phyloP scores from a whole-genome alignment of 1,139 yeast genomes.

The Debaryomyces sp. region DNA sequence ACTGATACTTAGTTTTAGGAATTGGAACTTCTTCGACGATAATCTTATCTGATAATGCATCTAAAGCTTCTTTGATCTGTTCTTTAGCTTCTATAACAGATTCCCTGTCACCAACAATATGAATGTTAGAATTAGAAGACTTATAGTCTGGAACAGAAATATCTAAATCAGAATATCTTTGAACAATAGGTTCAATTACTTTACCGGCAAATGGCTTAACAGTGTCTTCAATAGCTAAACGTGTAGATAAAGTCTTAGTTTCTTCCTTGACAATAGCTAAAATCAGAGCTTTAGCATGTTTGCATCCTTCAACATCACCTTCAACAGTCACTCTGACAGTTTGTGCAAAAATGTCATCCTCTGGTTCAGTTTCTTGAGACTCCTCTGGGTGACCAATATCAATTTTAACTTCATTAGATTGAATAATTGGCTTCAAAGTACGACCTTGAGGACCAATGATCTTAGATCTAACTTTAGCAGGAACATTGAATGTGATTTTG shows the following conservation, averaged over 20 bases:
- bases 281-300: conserved; percentile 71
- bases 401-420: conserved; percentile 69
- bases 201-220: conserved; percentile 57
- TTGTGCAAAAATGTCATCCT: conserved; percentile 56
- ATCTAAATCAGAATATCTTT: conserved; percentile 30
- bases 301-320: conserved; percentile 87
- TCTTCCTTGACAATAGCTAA: conserved; percentile 75
- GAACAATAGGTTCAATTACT: conserved; percentile 25
- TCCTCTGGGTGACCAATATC: conserved; percentile 60
- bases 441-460: conserved; percentile 92
- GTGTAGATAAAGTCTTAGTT: conserved; percentile 59
- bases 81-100: conserved; percentile 53
- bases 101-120: conserved; percentile 67
- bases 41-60: conserved; percentile 42
- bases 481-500: conserved; percentile 62
- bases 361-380: conserved; percentile 24
- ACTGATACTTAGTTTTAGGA: conserved; percentile 47
- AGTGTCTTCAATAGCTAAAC: conserved; percentile 47
- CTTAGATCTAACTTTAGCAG: conserved; percentile 75
- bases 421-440: conserved; percentile 77
- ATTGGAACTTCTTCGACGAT: conserved; percentile 43
- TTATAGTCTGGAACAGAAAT: conserved; percentile 36
- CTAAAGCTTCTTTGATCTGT: conserved; percentile 50
- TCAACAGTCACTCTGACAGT: conserved; percentile 64
- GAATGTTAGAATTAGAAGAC: conserved; percentile 29